These are phyloP conservation scores for Pseudocercospora cruenta DNA, from an alignment of 2,329 filamentous ascomycete species.

Conservation along the genomic window DNA sequence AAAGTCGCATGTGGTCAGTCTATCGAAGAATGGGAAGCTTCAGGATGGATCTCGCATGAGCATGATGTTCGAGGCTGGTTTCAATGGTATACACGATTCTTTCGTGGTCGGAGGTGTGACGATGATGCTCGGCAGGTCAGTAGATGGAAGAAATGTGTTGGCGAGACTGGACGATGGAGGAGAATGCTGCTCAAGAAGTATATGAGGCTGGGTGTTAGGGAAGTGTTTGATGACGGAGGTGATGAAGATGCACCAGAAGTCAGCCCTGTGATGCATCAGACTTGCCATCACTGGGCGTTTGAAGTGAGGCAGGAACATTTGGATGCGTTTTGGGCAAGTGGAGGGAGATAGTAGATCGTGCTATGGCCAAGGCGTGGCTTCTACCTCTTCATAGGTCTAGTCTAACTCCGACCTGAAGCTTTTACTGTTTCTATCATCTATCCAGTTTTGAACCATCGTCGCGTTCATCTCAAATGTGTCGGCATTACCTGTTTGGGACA, in stretches of 20 bases:
- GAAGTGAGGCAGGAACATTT: slow-evolving; percentile 56
- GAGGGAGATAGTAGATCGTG: slow-evolving; percentile 16
- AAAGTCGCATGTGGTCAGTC: slow-evolving; percentile 57
- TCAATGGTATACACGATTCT: slow-evolving; percentile 61
- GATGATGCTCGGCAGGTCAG: slow-evolving; percentile 58
- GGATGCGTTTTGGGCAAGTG: slow-evolving; percentile 51
- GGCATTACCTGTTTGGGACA: not conserved
- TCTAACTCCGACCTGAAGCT: not conserved
- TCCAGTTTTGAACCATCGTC: not conserved
- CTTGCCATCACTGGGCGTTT: slow-evolving; percentile 61
- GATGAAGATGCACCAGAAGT: slow-evolving; percentile 49
- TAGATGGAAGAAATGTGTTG: slow-evolving; percentile 58
- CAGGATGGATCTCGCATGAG: slow-evolving; percentile 59
- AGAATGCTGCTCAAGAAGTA: slow-evolving; percentile 58
- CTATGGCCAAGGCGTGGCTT: not conserved
- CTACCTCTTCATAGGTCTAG: no score
- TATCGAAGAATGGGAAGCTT: slow-evolving; percentile 60
- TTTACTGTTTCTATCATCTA: not conserved
- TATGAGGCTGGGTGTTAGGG: slow-evolving; percentile 50
- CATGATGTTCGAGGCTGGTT: slow-evolving; percentile 61
- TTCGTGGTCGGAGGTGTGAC: slow-evolving; percentile 53
- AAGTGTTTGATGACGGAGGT: slow-evolving; percentile 52
- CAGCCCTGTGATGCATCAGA: slow-evolving; percentile 61
- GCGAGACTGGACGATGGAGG: slow-evolving; percentile 56
- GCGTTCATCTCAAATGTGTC: not conserved